Evolutionary conservation across 2,329 filamentous ascomycete genomes (phyloP).

Genomic region (Anthostomella pinea): DNA sequence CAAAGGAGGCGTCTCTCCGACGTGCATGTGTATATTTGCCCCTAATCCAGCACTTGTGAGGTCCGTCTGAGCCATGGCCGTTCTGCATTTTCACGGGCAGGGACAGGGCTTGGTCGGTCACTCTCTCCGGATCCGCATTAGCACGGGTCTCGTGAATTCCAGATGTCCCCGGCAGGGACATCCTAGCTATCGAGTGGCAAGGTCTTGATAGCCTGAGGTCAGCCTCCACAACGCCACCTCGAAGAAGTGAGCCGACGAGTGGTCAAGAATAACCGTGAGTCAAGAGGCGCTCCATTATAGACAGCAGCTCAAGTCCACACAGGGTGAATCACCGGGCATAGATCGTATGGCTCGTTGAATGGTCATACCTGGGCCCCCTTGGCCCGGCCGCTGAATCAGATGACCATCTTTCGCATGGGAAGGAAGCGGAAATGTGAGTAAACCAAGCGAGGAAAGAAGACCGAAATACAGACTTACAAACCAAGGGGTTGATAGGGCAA

Average conservation of each 20-base stretch:
- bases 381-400: slow-evolving; percentile 3
- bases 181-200: not conserved
- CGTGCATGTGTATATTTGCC: too few species aligned
- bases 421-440: not conserved
- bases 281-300: not conserved
- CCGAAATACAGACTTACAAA: slow-evolving; percentile 5
- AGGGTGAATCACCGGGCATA: not conserved
- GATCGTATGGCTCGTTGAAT: not conserved
- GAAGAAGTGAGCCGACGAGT: not conserved
- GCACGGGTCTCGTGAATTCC: not conserved
- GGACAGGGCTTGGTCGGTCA: too few species aligned
- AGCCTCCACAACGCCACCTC: not conserved
- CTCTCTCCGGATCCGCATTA: too few species aligned
- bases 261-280: not conserved
- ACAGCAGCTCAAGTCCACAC: not conserved
- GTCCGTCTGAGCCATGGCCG: too few species aligned
- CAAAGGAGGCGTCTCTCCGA: too few species aligned
- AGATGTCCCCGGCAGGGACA: not conserved
- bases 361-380: too few species aligned
- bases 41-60: too few species aligned
- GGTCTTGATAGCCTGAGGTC: too few species aligned
- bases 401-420: slow-evolving; percentile 1
- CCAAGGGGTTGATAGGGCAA: slow-evolving; percentile 7
- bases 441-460: slow-evolving; percentile 1
- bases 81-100: too few species aligned